Base-by-base conservation (phyloP, 768 basidiomycete genomes). In the Roridomyces roridus region DNA sequence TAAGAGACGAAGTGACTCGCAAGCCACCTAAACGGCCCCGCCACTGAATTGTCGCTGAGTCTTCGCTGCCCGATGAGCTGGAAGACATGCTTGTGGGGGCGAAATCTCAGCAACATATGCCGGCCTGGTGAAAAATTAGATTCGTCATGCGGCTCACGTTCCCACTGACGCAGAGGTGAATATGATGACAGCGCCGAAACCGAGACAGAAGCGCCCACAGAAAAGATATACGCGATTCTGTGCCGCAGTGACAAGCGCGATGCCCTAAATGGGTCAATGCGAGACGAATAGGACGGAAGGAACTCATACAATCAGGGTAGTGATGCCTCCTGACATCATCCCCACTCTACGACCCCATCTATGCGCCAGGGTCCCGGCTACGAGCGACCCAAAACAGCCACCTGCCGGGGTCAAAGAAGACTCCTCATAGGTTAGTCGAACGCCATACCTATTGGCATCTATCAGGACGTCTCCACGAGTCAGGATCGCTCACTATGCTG, bases 41-140 rank as follows among this genome's bases (percentile, higher is more conserved):
- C 82, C 81, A 84, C 70, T 77, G 40, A 0, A 18, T 15, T 17
- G 6, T 39, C 20, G n/a, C 4, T 42, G 11, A 37, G 25, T 50
- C 28, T 11, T 39, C 7, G 35, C n/a, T 12, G 21, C 39, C 6
- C 29, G 6, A 36, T 20, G 45, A 4, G 25, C 14, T 25, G n/a
- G 36, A 48, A 24, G 6, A 60, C 64, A 34, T 60, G 75, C 77
- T 58, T 82, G 81, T 10, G 83, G 82, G 45, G 85, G 85, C 21
- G 82, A 78, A 68, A 86, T 80, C 66, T 87, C 85, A 15, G 82
- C 78, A 15, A 81, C 79, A 68, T 85, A 85, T 9, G 81, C 68
- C 11, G n/a, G n/a, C n/a, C n/a, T n/a, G n/a, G n/a, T n/a, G n/a
- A n/a, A n/a, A n/a, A n/a, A n/a, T n/a, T n/a, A n/a, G 23, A 6